Conservation (phyloP, 1,139 yeast genomes). For the Citeromyces hawaiiensis region DNA sequence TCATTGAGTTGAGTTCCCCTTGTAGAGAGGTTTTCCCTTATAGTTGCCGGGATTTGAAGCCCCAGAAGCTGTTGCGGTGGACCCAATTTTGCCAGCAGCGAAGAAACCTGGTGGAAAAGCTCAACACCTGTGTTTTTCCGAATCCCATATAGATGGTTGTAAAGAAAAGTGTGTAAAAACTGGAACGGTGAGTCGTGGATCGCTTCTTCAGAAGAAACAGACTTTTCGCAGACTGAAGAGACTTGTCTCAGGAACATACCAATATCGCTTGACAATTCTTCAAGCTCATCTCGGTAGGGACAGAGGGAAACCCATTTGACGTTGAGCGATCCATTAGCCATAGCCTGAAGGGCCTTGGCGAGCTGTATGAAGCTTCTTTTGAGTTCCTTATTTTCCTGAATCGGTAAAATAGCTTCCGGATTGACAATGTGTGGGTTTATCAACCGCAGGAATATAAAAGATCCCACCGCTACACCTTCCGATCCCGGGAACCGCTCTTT, state of each 20-base stretch:
- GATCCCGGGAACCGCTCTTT: conserved; percentile 55
- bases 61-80: conserved; percentile 30
- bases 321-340: conserved; percentile 68
- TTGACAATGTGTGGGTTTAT: conserved; percentile 88
- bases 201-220: background rate
- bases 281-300: conserved; percentile 26
- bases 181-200: conserved; percentile 15
- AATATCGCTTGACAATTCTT: conserved; percentile 29
- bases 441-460: conserved; percentile 73
- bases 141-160: conserved; percentile 44
- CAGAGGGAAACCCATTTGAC: conserved; percentile 48
- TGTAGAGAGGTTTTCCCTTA: conserved; percentile 29
- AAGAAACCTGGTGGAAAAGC: background rate
- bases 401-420: conserved; percentile 45
- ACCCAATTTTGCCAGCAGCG: conserved; percentile 20
- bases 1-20: conserved; percentile 46
- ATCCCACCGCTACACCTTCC: conserved; percentile 67
- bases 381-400: conserved; percentile 20
- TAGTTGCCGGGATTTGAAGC: conserved; percentile 38
- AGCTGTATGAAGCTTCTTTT: conserved; percentile 68
- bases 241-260: conserved; percentile 26
- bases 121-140: conserved; percentile 18
- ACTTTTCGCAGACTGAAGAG: conserved; percentile 3
- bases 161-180: conserved; percentile 54
- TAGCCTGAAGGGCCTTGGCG: conserved; percentile 76